phyloP scores from a whole-genome alignment of 495 filamentous ascomycete genomes.

The Echria macrotheca region DNA sequence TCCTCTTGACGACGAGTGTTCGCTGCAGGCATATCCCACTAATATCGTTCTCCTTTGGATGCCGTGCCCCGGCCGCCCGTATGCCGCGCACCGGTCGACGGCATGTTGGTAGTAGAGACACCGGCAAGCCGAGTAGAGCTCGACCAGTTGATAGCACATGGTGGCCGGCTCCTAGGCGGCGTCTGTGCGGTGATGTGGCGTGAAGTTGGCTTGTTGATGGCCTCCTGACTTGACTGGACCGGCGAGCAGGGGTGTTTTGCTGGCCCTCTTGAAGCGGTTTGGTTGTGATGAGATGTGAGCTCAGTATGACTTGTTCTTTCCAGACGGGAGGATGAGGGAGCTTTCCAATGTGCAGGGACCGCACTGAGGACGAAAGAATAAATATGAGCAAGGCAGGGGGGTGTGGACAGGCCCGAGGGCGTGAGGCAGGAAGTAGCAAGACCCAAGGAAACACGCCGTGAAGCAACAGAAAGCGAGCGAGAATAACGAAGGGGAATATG shows the following conservation, averaged over 20 bases:
- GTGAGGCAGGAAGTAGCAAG: constrained; percentile 9
- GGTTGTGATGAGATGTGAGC: not conserved
- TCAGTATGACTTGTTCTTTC: not conserved
- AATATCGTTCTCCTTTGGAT: constrained; percentile 72
- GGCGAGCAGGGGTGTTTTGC: too few relatives aligned
- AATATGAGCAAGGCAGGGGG: constrained; percentile 18
- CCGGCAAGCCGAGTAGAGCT: constrained; percentile 76
- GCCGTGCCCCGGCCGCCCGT: constrained; percentile 62
- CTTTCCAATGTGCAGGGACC: not conserved
- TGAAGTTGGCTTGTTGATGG: not conserved
- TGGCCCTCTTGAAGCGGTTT: too few relatives aligned
- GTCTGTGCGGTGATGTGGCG: not conserved
- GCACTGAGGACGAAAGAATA: constrained; percentile 13
- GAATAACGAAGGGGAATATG: constrained; percentile 18
- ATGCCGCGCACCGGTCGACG: constrained; percentile 68
- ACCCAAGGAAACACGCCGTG: constrained; percentile 15
- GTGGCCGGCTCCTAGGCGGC: too few relatives aligned
- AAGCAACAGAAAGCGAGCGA: constrained; percentile 1
- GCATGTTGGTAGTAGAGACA: constrained; percentile 82
- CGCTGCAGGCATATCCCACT: constrained; percentile 68
- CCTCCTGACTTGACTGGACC: constrained; percentile 5
- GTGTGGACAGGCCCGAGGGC: not conserved
- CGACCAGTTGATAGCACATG: constrained; percentile 75
- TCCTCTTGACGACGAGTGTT: constrained; percentile 29
- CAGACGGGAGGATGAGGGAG: constrained; percentile 11